phyloP scores from a whole-genome alignment of 768 basidiomycete species.

The Xanthoconium purpureum region DNA sequence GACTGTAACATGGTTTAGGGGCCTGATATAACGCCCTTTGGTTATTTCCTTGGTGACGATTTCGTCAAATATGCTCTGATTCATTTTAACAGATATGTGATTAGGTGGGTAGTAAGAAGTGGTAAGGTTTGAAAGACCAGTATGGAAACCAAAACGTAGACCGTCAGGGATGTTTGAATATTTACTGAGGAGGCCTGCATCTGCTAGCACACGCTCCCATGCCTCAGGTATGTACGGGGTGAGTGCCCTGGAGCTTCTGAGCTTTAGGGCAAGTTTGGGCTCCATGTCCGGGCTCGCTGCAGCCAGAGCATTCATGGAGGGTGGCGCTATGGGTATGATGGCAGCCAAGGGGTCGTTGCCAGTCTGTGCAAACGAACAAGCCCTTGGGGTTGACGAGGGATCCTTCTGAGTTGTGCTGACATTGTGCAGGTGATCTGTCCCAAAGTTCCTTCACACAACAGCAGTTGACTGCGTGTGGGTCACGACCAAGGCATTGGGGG shows the following conservation, averaged over 20 bases:
- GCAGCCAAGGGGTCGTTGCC: background rate
- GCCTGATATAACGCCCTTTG: background rate
- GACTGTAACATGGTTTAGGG: accelerated
- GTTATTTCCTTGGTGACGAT: background rate
- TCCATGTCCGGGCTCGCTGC: background rate
- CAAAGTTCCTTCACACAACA: background rate
- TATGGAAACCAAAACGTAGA: background rate
- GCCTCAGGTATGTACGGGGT: background rate
- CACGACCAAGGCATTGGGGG: background rate
- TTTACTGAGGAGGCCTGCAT: background rate
- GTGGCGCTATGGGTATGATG: background rate
- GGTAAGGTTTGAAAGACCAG: background rate
- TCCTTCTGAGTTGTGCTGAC: background rate
- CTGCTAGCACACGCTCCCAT: background rate
- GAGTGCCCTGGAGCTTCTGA: background rate
- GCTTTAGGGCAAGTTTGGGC: background rate
- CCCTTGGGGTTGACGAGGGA: background rate
- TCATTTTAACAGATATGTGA: background rate
- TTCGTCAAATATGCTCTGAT: background rate
- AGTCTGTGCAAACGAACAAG: background rate
- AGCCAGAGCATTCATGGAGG: background rate
- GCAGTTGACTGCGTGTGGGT: background rate
- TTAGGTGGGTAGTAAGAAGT: background rate
- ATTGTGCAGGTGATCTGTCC: background rate
- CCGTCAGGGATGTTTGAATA: background rate